A percentile compares a stretch with the other conserved stretches of the same genome.
Conservation (phyloP, 108 stramenopile genomes). For the Skeletonema tropicum region DNA sequence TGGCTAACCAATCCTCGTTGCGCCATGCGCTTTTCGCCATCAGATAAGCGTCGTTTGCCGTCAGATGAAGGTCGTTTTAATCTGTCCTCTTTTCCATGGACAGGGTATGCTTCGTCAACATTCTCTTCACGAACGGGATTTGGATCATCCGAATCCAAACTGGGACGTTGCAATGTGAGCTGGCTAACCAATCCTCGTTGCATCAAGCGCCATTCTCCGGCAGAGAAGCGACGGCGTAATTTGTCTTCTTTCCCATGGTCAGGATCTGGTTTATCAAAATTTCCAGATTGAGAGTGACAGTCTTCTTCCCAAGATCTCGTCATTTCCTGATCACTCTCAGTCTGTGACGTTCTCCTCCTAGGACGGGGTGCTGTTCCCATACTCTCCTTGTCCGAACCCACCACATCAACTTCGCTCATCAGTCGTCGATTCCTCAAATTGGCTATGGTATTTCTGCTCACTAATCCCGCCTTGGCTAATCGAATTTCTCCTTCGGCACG, state of each 20-base stretch:
- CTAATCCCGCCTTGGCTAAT: not conserved
- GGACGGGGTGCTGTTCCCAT: not conserved
- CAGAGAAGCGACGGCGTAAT: too few species aligned
- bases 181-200: not conserved
- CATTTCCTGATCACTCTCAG: not conserved
- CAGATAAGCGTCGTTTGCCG: not conserved
- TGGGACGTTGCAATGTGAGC: not conserved
- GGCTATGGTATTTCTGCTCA: not conserved
- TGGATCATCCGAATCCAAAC: not conserved
- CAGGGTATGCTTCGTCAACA: too few species aligned
- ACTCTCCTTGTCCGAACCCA: not conserved
- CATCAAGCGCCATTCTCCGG: not conserved
- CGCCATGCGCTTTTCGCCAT: not conserved
- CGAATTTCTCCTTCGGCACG: conserved; percentile 13
- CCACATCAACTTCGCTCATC: not conserved
- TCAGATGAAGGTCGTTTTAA: too few species aligned
- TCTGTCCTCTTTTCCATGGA: too few species aligned
- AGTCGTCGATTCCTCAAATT: too few species aligned
- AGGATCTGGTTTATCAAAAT: too few species aligned
- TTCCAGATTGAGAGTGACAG: not conserved
- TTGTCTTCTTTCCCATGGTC: too few species aligned
- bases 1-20: not conserved
- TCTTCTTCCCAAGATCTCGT: not conserved
- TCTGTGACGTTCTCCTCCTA: not conserved
- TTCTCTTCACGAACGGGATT: not conserved